phyloP scores from a whole-genome alignment of 1,139 yeast genomes.

The Candida tropicalis region DNA sequence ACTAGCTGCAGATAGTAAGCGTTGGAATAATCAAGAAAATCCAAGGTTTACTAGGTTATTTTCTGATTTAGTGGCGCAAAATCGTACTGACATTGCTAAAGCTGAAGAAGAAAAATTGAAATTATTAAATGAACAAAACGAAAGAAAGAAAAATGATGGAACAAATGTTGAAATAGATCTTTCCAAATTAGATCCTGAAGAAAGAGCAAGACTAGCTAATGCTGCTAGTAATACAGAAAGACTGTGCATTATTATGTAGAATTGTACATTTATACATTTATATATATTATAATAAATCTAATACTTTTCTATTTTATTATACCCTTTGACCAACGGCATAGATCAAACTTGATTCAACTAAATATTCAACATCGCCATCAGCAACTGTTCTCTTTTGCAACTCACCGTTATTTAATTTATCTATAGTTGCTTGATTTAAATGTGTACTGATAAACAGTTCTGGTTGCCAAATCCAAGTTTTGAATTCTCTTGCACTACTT shows the following conservation, averaged over 20 bases:
- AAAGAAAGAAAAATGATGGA: slow-evolving; percentile 11
- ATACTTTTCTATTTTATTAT: background rate
- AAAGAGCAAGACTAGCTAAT: slow-evolving; percentile 33
- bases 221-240: background rate
- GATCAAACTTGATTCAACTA: slow-evolving; percentile 25
- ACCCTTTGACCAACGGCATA: slow-evolving; percentile 30
- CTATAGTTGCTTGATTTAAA: slow-evolving; percentile 19
- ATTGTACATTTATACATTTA: background rate
- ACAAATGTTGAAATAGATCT: slow-evolving; percentile 20
- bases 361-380: slow-evolving; percentile 19
- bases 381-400: slow-evolving; percentile 17
- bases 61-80: slow-evolving; percentile 63
- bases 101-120: slow-evolving; percentile 13
- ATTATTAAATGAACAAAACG: slow-evolving; percentile 8
- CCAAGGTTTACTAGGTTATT: slow-evolving; percentile 62
- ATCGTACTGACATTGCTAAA: slow-evolving; percentile 32
- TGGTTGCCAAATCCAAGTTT: slow-evolving; percentile 27
- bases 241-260: slow-evolving; percentile 1
- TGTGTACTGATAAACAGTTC: slow-evolving; percentile 29
- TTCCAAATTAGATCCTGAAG: slow-evolving; percentile 44
- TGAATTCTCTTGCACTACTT: slow-evolving; percentile 24
- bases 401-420: slow-evolving; percentile 20
- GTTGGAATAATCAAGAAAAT: slow-evolving; percentile 64
- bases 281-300: background rate
- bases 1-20: slow-evolving; percentile 54